Evolutionary conservation across 2,329 filamentous ascomycete species (phyloP), one percentile per base, ranked within the genome.

Genomic region (Dactylella cylindrospora): DNA sequence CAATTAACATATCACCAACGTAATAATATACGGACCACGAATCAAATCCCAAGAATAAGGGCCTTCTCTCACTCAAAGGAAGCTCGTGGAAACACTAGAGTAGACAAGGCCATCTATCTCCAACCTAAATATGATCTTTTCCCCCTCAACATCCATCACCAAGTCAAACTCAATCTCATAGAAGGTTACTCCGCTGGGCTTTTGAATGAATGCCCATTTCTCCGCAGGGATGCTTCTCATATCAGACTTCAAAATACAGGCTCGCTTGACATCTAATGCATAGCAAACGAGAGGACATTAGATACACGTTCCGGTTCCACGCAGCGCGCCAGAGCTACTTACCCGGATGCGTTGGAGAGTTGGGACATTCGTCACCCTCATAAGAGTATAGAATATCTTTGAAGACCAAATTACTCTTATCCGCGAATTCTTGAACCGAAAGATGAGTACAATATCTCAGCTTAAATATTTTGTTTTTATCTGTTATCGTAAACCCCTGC

Each of bases 161-260:
- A 41, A 32, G 7, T 51, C 35, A 20, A 51, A 51, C 10, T 51
- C 47, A 13, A 51, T 51, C 10, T 12, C n/a, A 17, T 41, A 51
- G 12, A 41, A 51, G 19, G 17, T 33, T 13, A 19, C 41, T 19
- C 47, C 47, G 19, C 41, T n/a, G 8, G 19, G 15, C 9, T 51
- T 51, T 12, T 15, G 23, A n/a, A 12, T 41, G 19, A 20, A 23
- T 12, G 32, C 41, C 35, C 47, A 51, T 13, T 51, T 51, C 6
- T 41, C 26, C 12, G 15, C 33, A 12, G 35, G 47, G 8, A 51
- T 41, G 17, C 35, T 31, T 15, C 22, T 32, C 9, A 41, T 10
- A 22, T 51, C 19, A 2, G 47, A 41, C 9, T 17, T n/a, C 15
- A 41, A 31, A 20, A 41, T 38, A 19, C 47, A 51, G 32, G 41